Base-by-base conservation (phyloP, 129 eudicot species). In the Apium graveolens region DNA sequence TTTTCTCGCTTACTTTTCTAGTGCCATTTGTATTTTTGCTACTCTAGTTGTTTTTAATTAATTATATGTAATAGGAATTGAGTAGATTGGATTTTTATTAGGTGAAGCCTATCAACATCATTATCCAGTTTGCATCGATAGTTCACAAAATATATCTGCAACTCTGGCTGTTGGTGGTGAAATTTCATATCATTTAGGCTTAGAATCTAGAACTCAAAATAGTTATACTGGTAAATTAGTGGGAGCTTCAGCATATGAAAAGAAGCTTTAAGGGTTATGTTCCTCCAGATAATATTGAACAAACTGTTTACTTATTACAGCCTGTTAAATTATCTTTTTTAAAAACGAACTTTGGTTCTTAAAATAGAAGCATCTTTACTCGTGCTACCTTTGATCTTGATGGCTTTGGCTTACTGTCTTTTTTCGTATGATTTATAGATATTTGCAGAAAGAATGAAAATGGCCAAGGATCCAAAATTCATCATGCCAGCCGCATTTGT, bases 401-500 rank as follows among this genome's bases (percentile, higher is more conserved):
- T 42, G 31, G 49, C 9, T n/a, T 75, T 20, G 69, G 78, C 78
- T 75, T 21, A 51, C 69, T 16, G 24, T 49, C 38, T 29, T 42
- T 38, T 26, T 66, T 78, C 37, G 35, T 80, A 17, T 66, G 18
- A 68, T 78, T 72, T 32, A 60, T 81, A 93, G 98, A 90, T 90
- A 81, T 82, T 72, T 51, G 87, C 84, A 80, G 98, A 90, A 82
- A 82, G 86, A 76, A 92, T 80, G 39, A 86, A 79, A 83, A 75
- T 89, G 48, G 82, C 75, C 41, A 81, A 78, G 37, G 86, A 90
- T 82, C 85, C 93, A 39, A 88, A 87, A 71, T 84, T 81, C 48
- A 78, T 88, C 46, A 83, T 88, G 90, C 96, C 97, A 12, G 97
- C 92, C 29, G 88, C 97, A 46, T 92, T 92, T 86, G 97, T 90